Base-by-base conservation (phyloP, 2,329 filamentous ascomycete genomes). In the Hypoxylon sp. region DNA sequence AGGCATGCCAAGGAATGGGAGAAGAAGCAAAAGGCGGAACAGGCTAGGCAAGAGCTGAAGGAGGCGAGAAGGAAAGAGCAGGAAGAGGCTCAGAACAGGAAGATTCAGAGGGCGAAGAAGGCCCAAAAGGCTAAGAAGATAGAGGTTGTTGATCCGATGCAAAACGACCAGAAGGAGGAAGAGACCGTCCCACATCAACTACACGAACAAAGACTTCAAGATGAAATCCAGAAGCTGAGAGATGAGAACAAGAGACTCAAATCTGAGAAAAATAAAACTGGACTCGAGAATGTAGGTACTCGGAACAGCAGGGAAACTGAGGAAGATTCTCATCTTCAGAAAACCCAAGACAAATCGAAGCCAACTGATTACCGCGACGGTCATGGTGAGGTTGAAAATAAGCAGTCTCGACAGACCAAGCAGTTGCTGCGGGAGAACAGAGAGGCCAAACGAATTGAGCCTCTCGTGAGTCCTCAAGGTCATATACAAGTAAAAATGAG, bases 11-110 rank as follows among this genome's bases (percentile, higher is more conserved):
- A 43, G 6, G 16, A 57, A 14, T 61, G 52, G 55, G 55, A 66
- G 47, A 61, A 34, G 6, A 57, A 43, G 37, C 34, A 46, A 11
- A 66, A 39, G 25, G 30, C 37, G 9, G 59, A 60, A 51, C 3
- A 51, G 14, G 41, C 39, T 21, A 64, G 37, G 29, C 39, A 57
- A 34, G 39, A 50, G 29, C 14, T 58, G 5, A 67, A 61, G 48
- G 56, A 64, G 43, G 32, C 30, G 16, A 64, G 56, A 37, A 64
- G 55, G 30, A 60, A 9, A 12, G 16, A 54, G n/a, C 61, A 67
- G 2, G 39, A 67, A 34, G 39, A 61, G 9, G 50, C 32, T 11
- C 32, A 43, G 45, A 9, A 47, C 11, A 56, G n/a, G 16, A 63
- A 53, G 19, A 8, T 25, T 12, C 16, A 52, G n/a, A 27, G 43